Conservation (phyloP, 352 stramenopile species). For the Pythium dissimile region DNA sequence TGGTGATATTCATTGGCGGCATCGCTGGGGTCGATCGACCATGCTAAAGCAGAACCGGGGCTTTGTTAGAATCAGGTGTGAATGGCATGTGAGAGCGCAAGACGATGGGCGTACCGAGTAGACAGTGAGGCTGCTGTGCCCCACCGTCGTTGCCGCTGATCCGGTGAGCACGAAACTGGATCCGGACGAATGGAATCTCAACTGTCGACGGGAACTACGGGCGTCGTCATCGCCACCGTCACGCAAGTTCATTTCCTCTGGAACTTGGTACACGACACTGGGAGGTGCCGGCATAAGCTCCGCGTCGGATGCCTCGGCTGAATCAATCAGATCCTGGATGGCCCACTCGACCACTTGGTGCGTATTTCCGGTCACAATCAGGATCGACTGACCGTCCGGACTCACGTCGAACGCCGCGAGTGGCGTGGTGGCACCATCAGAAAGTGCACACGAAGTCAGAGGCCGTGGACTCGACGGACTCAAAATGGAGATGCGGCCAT, state of each 20-base stretch:
- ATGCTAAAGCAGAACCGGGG: not conserved
- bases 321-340: not conserved
- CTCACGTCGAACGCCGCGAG: not conserved
- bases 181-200: not conserved
- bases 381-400: not conserved
- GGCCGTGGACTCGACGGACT: not conserved
- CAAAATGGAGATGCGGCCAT: constrained; percentile 1
- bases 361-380: not conserved
- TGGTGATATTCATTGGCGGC: no score
- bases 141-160: not conserved
- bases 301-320: not conserved
- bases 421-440: not conserved
- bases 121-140: not conserved
- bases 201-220: not conserved
- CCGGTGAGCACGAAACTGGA: not conserved
- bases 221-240: no score
- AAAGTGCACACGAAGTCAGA: not conserved
- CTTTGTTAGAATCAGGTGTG: no score
- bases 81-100: no score
- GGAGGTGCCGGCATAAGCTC: not conserved
- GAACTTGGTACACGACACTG: not conserved
- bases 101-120: not conserved
- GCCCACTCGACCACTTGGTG: constrained; percentile 2
- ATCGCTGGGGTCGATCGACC: not conserved
- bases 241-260: not conserved